Base-by-base conservation (phyloP, 202 grass and related monocot species). In the Panicum virgatum region DNA sequence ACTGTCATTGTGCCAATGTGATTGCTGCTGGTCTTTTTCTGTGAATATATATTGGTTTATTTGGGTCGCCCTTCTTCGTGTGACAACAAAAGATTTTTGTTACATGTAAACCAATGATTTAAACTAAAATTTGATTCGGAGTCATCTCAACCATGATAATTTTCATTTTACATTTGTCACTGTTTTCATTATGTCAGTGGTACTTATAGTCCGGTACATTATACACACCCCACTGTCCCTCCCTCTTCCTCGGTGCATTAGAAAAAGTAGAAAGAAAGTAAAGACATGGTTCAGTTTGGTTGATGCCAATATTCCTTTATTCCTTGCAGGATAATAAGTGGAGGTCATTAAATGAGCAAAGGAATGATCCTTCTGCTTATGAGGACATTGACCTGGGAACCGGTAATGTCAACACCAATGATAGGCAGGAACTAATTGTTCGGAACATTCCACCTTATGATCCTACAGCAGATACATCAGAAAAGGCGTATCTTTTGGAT, bases 401-500 rank as follows among this genome's bases (percentile, higher is more conserved):
- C 20, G 3, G 20, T 45, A 74, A 61, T 72, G 20, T 19, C 46
- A 51, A 51, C 46, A n/a, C 72, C 73, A 81, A 22, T 66, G 87
- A 88, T 29, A 84, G 39, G 23, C 27, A 64, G 52, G 83, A 62
- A 56, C 52, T 42, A 76, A 83, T 50, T 75, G 8, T 40, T 72
- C 83, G 84, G 60, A 98, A 90, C 68, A 96, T 98, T 96, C 96
- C 96, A 57, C 96, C 96, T 37, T 77, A 96, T 80, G 73, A 98
- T 90, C 80, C 75, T 78, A 69, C 80, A 36, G 96, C 92, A 58
- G 87, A 93, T 90, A 80, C 75, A 56, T 66, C 96, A 76, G 91
- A 96, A 48, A 89, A 70, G 40, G 92, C 74, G 58, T 98, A 98
- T 85, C 53, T 73, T 63, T 62, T 98, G 16, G 73, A 96, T 82